phyloP scores from a whole-genome alignment of 2,329 filamentous ascomycete species.

The Talaromyces sp. region DNA sequence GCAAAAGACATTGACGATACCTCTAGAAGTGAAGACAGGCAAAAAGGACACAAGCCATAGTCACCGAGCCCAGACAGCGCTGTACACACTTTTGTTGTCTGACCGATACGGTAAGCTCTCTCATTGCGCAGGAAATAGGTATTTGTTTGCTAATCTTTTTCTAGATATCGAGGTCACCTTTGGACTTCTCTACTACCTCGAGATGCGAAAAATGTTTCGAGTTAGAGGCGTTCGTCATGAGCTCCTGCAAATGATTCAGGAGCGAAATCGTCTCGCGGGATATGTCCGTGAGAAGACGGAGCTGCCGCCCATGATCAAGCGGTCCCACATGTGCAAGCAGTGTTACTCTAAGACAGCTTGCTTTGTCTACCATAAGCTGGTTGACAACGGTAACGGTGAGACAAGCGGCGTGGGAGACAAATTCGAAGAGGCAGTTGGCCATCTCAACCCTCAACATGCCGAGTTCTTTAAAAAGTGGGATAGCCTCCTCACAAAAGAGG shows the following conservation, averaged over 20 bases:
- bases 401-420: slow-evolving; percentile 74
- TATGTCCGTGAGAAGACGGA: slow-evolving; percentile 77
- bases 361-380: slow-evolving; percentile 88
- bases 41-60: slow-evolving; percentile 70
- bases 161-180: slow-evolving; percentile 81
- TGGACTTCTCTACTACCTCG: slow-evolving; percentile 91
- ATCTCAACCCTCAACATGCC: slow-evolving; percentile 68
- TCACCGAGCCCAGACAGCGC: slow-evolving; percentile 87
- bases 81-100: slow-evolving; percentile 88
- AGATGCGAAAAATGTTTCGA: slow-evolving; percentile 77
- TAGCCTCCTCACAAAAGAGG: slow-evolving; percentile 84
- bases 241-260: slow-evolving; percentile 92
- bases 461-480: slow-evolving; percentile 96
- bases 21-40: slow-evolving; percentile 94
- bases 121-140: slow-evolving; percentile 13
- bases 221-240: slow-evolving; percentile 83
- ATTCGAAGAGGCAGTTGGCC: slow-evolving; percentile 74
- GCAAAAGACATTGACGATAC: slow-evolving; percentile 69
- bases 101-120: slow-evolving; percentile 68
- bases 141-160: slow-evolving; percentile 1
- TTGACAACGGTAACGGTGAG: slow-evolving; percentile 76
- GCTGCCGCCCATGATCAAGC: slow-evolving; percentile 80
- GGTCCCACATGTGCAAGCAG: slow-evolving; percentile 71
- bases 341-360: slow-evolving; percentile 91
- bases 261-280: slow-evolving; percentile 83